Conservation (phyloP, 495 filamentous ascomycete species). For the Aspergillus carlsbadensis region DNA sequence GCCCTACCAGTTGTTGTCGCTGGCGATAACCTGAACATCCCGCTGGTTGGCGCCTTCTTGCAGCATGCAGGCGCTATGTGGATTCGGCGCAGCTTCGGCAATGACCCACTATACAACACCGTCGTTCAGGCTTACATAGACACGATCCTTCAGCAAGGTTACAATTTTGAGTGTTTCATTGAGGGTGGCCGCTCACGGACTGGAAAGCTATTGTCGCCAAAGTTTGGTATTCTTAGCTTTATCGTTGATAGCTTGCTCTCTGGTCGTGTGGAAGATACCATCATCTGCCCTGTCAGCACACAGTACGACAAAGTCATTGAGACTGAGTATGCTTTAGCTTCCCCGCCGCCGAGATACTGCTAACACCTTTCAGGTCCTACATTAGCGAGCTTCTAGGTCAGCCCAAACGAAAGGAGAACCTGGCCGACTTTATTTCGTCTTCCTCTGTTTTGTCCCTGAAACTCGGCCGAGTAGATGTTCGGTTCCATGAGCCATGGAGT, state of each 20-base stretch:
- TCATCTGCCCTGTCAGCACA: slow-evolving; percentile 91
- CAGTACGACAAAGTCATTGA: slow-evolving; percentile 99
- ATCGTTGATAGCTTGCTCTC: slow-evolving; percentile 85
- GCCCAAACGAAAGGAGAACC: slow-evolving; percentile 91
- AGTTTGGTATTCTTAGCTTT: slow-evolving; percentile 95
- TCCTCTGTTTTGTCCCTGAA: slow-evolving; percentile 87
- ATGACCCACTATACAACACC: slow-evolving; percentile 85
- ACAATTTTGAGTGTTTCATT: slow-evolving; percentile 95
- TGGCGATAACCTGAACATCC: slow-evolving; percentile 95
- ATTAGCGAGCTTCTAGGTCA: slow-evolving; percentile 90
- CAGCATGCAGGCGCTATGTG: slow-evolving; percentile 98
- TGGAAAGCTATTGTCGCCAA: slow-evolving; percentile 88
- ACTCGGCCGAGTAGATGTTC: slow-evolving; percentile 87
- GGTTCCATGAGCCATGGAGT: slow-evolving; percentile 96
- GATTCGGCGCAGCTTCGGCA: slow-evolving; percentile 89
- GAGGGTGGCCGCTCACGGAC: slow-evolving; percentile 91
- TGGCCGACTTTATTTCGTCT: slow-evolving; percentile 81
- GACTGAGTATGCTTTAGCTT: slow-evolving; percentile 64
- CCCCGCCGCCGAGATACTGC: slow-evolving; percentile 9
- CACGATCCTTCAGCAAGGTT: slow-evolving; percentile 82
- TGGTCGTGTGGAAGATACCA: slow-evolving; percentile 84
- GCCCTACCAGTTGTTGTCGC: slow-evolving; percentile 90
- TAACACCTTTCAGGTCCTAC: slow-evolving; percentile 62
- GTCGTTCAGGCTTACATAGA: slow-evolving; percentile 96
- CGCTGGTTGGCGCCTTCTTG: slow-evolving; percentile 81